Percentiles rank a stretch among this genome's conserved stretches.
Evolutionary conservation across 139 green algal species (phyloP).

Genomic region (Haematococcus lacustris): DNA sequence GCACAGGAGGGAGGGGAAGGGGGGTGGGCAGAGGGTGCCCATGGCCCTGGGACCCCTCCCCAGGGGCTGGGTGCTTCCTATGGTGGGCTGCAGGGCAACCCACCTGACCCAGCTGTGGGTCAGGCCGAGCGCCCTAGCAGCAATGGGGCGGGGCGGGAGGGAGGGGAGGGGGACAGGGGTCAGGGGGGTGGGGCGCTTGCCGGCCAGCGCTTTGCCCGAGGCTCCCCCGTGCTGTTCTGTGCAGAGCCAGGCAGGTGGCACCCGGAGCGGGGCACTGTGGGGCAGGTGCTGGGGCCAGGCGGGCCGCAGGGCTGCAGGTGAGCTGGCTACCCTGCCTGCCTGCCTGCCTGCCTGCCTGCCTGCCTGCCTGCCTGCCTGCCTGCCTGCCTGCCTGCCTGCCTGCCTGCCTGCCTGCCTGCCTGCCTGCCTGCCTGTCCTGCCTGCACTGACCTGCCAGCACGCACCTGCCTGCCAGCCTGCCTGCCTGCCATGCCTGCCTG

Average conservation of each 20-base stretch:
- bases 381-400: neutral
- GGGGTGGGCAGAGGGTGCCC: neutral
- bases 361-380: neutral
- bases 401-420: neutral
- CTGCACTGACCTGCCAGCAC: no score
- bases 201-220: constrained; percentile 17
- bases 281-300: constrained; percentile 23
- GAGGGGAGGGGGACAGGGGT: no score
- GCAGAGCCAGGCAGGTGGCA: constrained; percentile 23
- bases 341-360: neutral
- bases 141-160: no score
- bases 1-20: no score
- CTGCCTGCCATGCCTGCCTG: no score
- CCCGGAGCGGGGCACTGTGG: constrained; percentile 13
- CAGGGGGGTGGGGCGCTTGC: no score
- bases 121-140: neutral
- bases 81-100: no score
- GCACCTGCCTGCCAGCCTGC: neutral
- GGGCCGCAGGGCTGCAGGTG: no score
- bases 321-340: no score
- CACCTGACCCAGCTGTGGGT: no score
- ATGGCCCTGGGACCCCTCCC: neutral
- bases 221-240: constrained; percentile 23
- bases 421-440: no score
- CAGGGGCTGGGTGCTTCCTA: no score